These are phyloP conservation scores for Fragosphaeria purpurea DNA, from an alignment of 2,329 filamentous ascomycete genomes.

Conservation along the genomic window DNA sequence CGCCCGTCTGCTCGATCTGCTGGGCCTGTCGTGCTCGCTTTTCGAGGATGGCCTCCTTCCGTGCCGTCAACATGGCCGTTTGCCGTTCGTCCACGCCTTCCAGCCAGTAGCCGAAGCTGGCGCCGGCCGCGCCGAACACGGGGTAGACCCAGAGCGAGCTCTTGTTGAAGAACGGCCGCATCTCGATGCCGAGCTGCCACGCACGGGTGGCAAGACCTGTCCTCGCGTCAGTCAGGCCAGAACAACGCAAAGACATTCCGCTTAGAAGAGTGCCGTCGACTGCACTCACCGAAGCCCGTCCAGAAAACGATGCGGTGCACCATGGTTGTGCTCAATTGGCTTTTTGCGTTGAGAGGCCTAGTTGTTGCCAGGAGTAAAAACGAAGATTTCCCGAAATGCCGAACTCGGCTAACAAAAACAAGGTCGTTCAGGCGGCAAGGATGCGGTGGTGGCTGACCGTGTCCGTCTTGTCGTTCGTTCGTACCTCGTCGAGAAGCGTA, in stretches of 20 bases:
- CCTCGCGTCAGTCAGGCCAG: not conserved
- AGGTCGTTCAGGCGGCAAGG: too few relatives aligned
- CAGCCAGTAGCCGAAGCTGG: conserved; percentile 94
- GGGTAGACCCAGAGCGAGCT: conserved; percentile 87
- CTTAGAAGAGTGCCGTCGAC: too few relatives aligned
- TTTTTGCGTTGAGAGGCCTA: not conserved
- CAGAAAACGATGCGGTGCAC: conserved; percentile 66
- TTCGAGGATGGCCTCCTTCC: conserved; percentile 73
- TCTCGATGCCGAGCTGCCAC: conserved; percentile 97
- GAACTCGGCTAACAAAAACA: too few relatives aligned
- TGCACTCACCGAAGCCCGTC: conserved; percentile 75
- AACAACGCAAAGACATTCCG: not conserved
- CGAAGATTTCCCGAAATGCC: too few relatives aligned
- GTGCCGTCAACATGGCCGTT: conserved; percentile 62
- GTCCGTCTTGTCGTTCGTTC: too few relatives aligned
- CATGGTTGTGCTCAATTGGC: conserved; percentile 30
- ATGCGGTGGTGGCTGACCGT: too few relatives aligned
- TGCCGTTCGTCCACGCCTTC: conserved; percentile 82
- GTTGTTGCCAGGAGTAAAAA: not conserved
- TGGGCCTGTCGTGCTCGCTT: conserved; percentile 70
- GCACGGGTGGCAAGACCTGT: conserved; percentile 81
- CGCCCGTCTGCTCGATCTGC: conserved; percentile 22
- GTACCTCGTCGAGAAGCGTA: too few relatives aligned
- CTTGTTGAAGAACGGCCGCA: conserved; percentile 85
- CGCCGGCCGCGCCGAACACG: conserved; percentile 73